Percentiles rank a stretch among this genome's conserved stretches.
phyloP scores from a whole-genome alignment of 352 stramenopile species.

The Globisporangium emineosum region DNA sequence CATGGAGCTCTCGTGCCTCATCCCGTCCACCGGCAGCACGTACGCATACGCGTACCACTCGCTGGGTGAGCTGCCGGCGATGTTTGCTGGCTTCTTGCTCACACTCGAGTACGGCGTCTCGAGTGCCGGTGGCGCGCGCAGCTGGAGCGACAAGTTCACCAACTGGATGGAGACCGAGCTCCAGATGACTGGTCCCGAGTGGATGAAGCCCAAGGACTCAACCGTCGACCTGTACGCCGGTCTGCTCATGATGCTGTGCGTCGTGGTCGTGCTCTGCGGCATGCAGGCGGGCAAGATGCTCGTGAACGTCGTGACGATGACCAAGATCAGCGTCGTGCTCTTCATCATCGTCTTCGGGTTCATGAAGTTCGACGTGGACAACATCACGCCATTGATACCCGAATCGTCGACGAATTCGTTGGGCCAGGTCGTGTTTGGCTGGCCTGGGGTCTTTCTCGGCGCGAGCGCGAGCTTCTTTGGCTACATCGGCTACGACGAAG shows the following conservation, averaged over 20 bases:
- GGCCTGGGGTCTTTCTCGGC: slow-evolving; percentile 82
- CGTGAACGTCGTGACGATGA: slow-evolving; percentile 89
- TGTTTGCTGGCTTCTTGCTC: slow-evolving; percentile 86
- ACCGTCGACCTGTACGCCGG: slow-evolving; percentile 69
- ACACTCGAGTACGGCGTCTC: slow-evolving; percentile 94
- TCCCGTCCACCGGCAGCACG: slow-evolving; percentile 88
- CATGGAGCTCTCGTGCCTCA: slow-evolving; percentile 87
- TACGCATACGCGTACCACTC: slow-evolving; percentile 94
- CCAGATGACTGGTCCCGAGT: slow-evolving; percentile 34
- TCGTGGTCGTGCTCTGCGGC: slow-evolving; percentile 70
- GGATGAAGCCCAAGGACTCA: slow-evolving; percentile 69
- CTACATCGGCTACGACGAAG: slow-evolving; percentile 96
- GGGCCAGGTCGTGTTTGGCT: slow-evolving; percentile 55
- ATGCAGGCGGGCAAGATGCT: slow-evolving; percentile 88
- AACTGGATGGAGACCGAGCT: slow-evolving; percentile 71
- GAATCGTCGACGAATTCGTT: slow-evolving; percentile 23
- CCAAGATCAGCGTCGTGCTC: slow-evolving; percentile 87
- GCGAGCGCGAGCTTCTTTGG: slow-evolving; percentile 94
- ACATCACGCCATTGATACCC: slow-evolving; percentile 87
- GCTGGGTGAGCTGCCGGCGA: slow-evolving; percentile 90
- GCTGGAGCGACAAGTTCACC: slow-evolving; percentile 93
- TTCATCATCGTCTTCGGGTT: slow-evolving; percentile 93
- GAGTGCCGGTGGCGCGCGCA: slow-evolving; percentile 87
- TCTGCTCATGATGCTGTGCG: slow-evolving; percentile 69
- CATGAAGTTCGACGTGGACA: slow-evolving; percentile 70